Conservation (phyloP, 2,329 filamentous ascomycete genomes). For the Incumbomyces delicatus region DNA sequence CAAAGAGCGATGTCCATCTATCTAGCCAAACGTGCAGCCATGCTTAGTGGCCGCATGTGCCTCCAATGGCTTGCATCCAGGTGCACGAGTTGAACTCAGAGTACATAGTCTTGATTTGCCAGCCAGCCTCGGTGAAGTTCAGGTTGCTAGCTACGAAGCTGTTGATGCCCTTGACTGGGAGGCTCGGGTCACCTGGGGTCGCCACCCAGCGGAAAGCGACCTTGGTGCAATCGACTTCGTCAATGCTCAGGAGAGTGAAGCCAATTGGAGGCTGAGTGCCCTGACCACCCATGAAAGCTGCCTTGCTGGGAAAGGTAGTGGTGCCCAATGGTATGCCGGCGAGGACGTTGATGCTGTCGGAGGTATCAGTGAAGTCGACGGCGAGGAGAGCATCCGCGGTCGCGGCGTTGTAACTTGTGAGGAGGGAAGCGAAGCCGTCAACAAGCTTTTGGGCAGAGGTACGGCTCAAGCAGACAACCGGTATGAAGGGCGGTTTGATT, state of each 20-base stretch:
- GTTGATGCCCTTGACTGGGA: slow-evolving; percentile 22
- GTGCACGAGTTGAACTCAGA: slow-evolving; percentile 26
- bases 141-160: slow-evolving; percentile 19
- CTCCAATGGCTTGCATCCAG: slow-evolving; percentile 11
- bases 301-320: slow-evolving; percentile 26
- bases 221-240: slow-evolving; percentile 22
- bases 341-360: slow-evolving; percentile 24
- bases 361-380: slow-evolving; percentile 24
- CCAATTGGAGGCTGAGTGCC: slow-evolving; percentile 25
- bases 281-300: slow-evolving; percentile 23
- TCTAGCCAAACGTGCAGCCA: too few species aligned
- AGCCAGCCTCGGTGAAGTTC: slow-evolving; percentile 12
- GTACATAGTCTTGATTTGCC: slow-evolving; percentile 25
- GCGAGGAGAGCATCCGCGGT: slow-evolving; percentile 18
- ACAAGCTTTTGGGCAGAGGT: slow-evolving; percentile 12
- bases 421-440: slow-evolving; percentile 13
- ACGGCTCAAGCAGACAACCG: slow-evolving; percentile 10
- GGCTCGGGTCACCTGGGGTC: slow-evolving; percentile 6
- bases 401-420: slow-evolving; percentile 14
- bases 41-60: neutral
- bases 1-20: too few species aligned
- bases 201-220: slow-evolving; percentile 26
- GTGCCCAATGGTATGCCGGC: slow-evolving; percentile 21
- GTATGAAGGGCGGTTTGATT: neutral
- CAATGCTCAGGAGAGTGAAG: slow-evolving; percentile 20